These are phyloP conservation scores for Actinomortierella ambigua DNA, from an alignment of 371 early-diverging fungal genomes.

Conservation along the genomic window DNA sequence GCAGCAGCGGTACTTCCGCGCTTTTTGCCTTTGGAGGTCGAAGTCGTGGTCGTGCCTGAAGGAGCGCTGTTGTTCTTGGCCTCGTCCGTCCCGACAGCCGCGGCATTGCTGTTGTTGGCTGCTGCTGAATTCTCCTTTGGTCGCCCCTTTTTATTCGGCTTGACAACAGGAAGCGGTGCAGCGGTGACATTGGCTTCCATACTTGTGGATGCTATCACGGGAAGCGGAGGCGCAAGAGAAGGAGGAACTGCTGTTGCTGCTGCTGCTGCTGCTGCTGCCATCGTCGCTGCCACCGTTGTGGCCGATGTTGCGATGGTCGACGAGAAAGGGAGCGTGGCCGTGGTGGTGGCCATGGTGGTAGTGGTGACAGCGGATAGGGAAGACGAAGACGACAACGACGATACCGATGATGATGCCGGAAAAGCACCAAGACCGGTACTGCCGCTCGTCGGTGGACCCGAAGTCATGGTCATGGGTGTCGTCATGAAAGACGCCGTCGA, in stretches of 20 bases:
- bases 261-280: background rate
- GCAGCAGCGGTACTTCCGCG: background rate
- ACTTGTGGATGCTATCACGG: too few species aligned
- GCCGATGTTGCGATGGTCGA: too few species aligned
- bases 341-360: too few species aligned
- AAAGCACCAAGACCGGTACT: background rate
- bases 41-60: background rate
- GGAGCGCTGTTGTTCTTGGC: background rate
- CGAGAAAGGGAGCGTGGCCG: background rate
- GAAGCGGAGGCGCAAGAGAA: background rate
- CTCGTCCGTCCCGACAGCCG: background rate
- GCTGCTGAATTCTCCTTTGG: too few species aligned
- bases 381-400: constrained; percentile 1
- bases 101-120: background rate
- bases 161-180: too few species aligned
- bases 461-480: constrained; percentile 8
- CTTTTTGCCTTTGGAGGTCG: background rate
- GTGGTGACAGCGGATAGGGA: too few species aligned
- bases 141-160: too few species aligned
- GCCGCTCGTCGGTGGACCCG: constrained; percentile 12
- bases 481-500: background rate
- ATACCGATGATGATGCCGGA: background rate
- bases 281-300: background rate
- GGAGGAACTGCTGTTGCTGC: background rate
- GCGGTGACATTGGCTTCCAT: too few species aligned